Evolutionary conservation across 352 stramenopile genomes (phyloP).

Genomic region (Phytophthora fragariaefolia): DNA sequence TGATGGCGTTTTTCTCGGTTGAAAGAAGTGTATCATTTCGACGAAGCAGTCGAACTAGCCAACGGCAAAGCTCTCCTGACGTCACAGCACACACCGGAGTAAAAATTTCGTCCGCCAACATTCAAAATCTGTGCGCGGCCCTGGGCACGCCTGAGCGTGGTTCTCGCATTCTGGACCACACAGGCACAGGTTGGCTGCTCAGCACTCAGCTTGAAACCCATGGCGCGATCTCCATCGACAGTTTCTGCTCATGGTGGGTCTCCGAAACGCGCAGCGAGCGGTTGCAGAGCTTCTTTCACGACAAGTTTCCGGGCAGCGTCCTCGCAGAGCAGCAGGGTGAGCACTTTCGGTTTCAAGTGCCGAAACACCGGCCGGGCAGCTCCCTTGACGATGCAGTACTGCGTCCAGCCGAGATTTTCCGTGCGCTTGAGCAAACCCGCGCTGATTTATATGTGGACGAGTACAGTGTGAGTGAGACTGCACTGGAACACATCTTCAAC

Average conservation of each 20-base stretch:
- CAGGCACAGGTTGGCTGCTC: conserved; percentile 49
- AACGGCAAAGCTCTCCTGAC: conserved; percentile 21
- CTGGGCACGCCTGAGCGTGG: conserved; percentile 42
- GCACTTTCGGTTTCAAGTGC: conserved; percentile 77
- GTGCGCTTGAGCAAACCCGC: conserved; percentile 71
- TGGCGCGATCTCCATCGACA: conserved; percentile 48
- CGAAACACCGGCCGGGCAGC: conserved; percentile 38
- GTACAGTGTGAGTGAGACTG: conserved; percentile 91
- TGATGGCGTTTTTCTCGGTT: conserved; percentile 13
- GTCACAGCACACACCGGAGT: conserved; percentile 5
- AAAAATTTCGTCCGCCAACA: conserved; percentile 36
- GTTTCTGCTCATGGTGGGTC: conserved; percentile 67
- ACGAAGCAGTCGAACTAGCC: conserved; percentile 20
- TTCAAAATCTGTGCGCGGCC: conserved; percentile 42
- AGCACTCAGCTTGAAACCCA: conserved; percentile 46
- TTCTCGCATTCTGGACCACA: conserved; percentile 23
- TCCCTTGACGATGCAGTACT: conserved; percentile 18
- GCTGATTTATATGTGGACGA: conserved; percentile 65
- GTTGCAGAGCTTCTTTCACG: conserved; percentile 49
- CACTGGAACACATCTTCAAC: conserved; percentile 93
- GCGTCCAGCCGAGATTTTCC: conserved; percentile 67
- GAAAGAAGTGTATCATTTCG: conserved; percentile 11
- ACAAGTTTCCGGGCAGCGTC: conserved; percentile 45
- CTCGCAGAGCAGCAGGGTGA: conserved; percentile 74
- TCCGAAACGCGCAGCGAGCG: conserved; percentile 47